Conservation (phyloP, 2,329 filamentous ascomycete genomes). For the Penicillium freii region DNA sequence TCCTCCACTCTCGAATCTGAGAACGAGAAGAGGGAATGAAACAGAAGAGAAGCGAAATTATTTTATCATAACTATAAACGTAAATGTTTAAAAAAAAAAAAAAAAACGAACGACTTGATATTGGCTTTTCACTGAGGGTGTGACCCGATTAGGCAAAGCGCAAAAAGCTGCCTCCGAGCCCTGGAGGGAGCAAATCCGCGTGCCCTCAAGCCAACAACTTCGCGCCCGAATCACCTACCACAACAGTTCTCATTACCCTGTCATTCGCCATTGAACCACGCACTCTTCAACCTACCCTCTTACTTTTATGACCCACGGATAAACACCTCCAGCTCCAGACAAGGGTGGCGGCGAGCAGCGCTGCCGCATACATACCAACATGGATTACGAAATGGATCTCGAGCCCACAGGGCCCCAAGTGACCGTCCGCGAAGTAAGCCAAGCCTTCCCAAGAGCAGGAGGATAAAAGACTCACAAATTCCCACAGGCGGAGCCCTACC, state of each 20-base stretch:
- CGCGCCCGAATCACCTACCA: constrained; percentile 4
- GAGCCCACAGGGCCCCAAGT: constrained; percentile 50
- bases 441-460: neutral
- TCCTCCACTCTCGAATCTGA: constrained; percentile 1
- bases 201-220: constrained; percentile 9
- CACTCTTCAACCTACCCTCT: neutral
- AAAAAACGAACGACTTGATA: neutral
- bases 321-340: constrained; percentile 8
- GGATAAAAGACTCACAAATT: neutral
- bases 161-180: constrained; percentile 21
- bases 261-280: neutral
- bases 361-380: constrained; percentile 28
- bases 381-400: constrained; percentile 50
- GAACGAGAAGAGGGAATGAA: neutral
- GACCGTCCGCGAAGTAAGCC: constrained; percentile 47
- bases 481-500: constrained; percentile 68
- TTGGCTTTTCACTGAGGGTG: neutral
- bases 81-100: neutral
- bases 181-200: constrained; percentile 23
- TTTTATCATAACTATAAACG: neutral
- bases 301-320: constrained; percentile 5
- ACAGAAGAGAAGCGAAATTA: neutral
- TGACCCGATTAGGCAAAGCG: constrained; percentile 26
- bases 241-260: neutral
- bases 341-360: constrained; percentile 24